A percentile compares a stretch with the other conserved stretches of the same genome.
These are phyloP conservation scores for Wickerhamiella musiphila DNA, from an alignment of 805 yeast species.

Conservation along the genomic window DNA sequence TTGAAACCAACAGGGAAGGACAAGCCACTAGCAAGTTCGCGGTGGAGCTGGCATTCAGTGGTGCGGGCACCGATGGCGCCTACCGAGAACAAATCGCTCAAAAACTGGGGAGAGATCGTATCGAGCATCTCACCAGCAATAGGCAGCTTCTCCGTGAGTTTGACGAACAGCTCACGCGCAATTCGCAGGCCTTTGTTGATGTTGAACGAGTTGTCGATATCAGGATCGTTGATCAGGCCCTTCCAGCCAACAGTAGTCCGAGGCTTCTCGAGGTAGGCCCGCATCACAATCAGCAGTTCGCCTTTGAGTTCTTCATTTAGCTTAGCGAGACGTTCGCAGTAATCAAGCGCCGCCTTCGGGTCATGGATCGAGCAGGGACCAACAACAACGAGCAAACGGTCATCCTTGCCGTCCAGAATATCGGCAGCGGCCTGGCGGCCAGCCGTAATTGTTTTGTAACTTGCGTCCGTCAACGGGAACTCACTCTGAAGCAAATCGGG, in stretches of 20 bases:
- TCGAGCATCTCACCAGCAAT: slow-evolving; percentile 97
- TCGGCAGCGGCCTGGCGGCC: slow-evolving; percentile 65
- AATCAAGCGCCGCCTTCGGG: slow-evolving; percentile 79
- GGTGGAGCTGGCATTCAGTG: slow-evolving; percentile 92
- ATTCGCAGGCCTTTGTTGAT: slow-evolving; percentile 89
- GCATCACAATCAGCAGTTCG: slow-evolving; percentile 79
- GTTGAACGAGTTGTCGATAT: slow-evolving; percentile 78
- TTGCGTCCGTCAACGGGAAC: slow-evolving; percentile 43
- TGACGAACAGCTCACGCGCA: slow-evolving; percentile 70
- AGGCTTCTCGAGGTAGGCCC: slow-evolving; percentile 96
- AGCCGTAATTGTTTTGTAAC: slow-evolving; percentile 44
- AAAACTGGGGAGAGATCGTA: slow-evolving; percentile 91
- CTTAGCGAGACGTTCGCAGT: slow-evolving; percentile 47
- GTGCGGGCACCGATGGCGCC: slow-evolving; percentile 99
- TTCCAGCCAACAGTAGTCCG: slow-evolving; percentile 99
- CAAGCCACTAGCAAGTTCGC: slow-evolving; percentile 91
- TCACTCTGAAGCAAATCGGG: slow-evolving; percentile 87
- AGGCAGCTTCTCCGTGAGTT: slow-evolving; percentile 67
- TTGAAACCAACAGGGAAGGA: slow-evolving; percentile 98
- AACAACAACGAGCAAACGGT: slow-evolving; percentile 71
- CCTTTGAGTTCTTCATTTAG: slow-evolving; percentile 45
- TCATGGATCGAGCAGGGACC: slow-evolving; percentile 98
- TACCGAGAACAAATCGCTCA: slow-evolving; percentile 79
- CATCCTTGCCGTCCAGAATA: slow-evolving; percentile 67
- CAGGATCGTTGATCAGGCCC: slow-evolving; percentile 94